These are phyloP conservation scores for Trichosporon asahii DNA, from an alignment of 1,284 basidiomycete genomes.

Conservation along the genomic window DNA sequence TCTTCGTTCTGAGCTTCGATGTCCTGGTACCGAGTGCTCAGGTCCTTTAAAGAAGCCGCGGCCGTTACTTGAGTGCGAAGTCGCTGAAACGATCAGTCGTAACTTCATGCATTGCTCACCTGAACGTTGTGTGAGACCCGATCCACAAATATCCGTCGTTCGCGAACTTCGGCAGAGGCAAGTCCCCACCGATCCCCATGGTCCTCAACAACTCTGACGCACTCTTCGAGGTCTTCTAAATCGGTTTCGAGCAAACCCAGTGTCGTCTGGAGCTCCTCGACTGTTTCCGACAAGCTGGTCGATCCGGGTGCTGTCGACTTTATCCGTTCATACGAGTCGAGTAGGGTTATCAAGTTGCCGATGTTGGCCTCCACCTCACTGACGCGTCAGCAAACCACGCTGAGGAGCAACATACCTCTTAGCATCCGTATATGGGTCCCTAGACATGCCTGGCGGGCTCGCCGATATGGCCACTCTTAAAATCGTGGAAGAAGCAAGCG, in stretches of 20 bases:
- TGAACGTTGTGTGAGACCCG: slow-evolving; percentile 69
- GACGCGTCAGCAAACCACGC: not conserved
- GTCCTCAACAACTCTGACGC: slow-evolving; percentile 76
- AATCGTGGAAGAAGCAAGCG: not conserved
- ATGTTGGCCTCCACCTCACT: slow-evolving; percentile 46
- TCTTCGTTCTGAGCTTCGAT: slow-evolving; percentile 43
- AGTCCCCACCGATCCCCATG: slow-evolving; percentile 80
- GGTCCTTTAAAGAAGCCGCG: not conserved
- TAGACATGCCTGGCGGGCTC: slow-evolving; percentile 35
- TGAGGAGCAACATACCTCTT: slow-evolving; percentile 31
- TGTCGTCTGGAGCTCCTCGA: slow-evolving; percentile 65
- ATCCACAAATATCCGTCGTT: slow-evolving; percentile 68
- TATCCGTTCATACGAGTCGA: slow-evolving; percentile 31
- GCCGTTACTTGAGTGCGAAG: not conserved
- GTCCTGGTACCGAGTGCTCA: not conserved
- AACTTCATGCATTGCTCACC: slow-evolving; percentile 55
- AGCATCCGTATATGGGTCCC: slow-evolving; percentile 48
- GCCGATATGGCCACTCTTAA: not conserved
- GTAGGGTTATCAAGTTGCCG: slow-evolving; percentile 30
- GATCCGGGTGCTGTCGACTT: slow-evolving; percentile 10
- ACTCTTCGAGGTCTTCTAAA: slow-evolving; percentile 81
- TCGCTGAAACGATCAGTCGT: slow-evolving; percentile 10
- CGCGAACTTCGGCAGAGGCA: slow-evolving; percentile 66
- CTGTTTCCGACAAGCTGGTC: slow-evolving; percentile 25
- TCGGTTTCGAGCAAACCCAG: slow-evolving; percentile 74